These are phyloP conservation scores for Malus orientalis DNA, from an alignment of 306 rosid species.

Conservation along the genomic window DNA sequence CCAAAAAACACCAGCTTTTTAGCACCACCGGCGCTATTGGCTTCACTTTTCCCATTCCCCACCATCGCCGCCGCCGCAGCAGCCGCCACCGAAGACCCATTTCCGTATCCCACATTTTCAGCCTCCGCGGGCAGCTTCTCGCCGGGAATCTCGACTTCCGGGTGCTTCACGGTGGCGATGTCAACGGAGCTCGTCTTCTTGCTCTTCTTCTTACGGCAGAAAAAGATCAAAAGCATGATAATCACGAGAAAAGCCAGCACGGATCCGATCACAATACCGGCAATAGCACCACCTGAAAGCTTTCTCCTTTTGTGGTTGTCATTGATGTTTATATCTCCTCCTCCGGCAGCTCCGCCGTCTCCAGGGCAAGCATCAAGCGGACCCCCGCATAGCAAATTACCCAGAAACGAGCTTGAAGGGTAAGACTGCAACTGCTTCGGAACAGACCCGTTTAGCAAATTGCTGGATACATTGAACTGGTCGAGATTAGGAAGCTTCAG, in stretches of 20 bases:
- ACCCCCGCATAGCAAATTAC: conserved; percentile 29
- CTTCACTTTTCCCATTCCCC: conserved; percentile 20
- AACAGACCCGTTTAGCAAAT: conserved; percentile 32
- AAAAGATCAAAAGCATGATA: conserved; percentile 16
- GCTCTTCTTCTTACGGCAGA: conserved; percentile 33
- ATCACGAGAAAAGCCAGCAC: conserved; percentile 21
- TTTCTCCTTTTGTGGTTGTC: conserved; percentile 8
- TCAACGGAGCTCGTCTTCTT: conserved; percentile 35
- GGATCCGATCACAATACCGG: conserved; percentile 42
- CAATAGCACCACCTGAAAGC: conserved; percentile 37
- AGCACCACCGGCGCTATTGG: background rate
- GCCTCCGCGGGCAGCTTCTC: conserved; percentile 15
- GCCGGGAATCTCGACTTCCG: conserved; percentile 17
- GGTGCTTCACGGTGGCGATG: conserved; percentile 28
- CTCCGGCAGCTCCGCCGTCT: background rate
- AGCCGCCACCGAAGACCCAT: conserved; percentile 23
- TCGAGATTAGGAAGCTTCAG: conserved; percentile 21
- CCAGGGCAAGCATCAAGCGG: conserved; percentile 32
- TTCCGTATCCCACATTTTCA: conserved; percentile 15
- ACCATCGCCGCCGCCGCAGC: conserved; percentile 20
- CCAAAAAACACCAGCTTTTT: conserved; percentile 40
- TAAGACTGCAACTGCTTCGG: conserved; percentile 22
- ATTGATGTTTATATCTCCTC: background rate
- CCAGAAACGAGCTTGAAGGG: conserved; percentile 23
- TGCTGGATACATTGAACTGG: conserved; percentile 41